Conservation (phyloP, 495 filamentous ascomycete genomes). For the Alectoria sarmentosa region DNA sequence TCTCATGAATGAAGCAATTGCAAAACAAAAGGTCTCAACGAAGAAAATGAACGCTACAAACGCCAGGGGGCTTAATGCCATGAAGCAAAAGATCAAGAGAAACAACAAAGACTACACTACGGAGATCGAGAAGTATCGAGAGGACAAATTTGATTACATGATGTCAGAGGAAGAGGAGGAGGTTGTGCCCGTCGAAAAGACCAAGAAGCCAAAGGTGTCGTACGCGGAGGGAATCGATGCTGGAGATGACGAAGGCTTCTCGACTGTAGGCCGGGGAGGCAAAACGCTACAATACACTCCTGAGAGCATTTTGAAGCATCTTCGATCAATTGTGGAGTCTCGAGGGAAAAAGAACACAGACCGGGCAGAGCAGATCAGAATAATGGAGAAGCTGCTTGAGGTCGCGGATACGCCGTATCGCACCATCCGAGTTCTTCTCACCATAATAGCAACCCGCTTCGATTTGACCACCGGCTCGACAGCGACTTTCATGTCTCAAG, state of each 20-base stretch:
- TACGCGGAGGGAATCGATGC: conserved; percentile 37
- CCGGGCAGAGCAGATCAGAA: conserved; percentile 83
- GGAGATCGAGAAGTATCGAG: conserved; percentile 82
- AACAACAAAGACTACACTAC: conserved; percentile 91
- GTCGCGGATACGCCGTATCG: conserved; percentile 88
- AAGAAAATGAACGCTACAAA: conserved; percentile 99
- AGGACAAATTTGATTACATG: conserved; percentile 81
- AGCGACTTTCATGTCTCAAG: conserved; percentile 80
- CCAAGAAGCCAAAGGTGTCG: conserved; percentile 43
- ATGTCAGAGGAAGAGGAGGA: conserved; percentile 71
- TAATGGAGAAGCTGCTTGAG: conserved; percentile 93
- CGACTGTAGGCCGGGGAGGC: conserved; percentile 78
- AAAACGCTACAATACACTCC: conserved; percentile 83
- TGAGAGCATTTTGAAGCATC: conserved; percentile 96
- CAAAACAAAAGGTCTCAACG: conserved; percentile 89
- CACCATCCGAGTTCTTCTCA: conserved; percentile 85
- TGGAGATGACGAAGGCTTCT: conserved; percentile 73
- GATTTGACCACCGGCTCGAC: conserved; percentile 76
- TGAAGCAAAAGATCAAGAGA: conserved; percentile 96
- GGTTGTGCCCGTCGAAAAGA: conserved; percentile 37
- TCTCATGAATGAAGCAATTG: conserved; percentile 84
- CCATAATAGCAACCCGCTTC: conserved; percentile 88
- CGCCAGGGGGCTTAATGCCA: conserved; percentile 85
- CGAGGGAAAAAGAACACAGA: conserved; percentile 99
- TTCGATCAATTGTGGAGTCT: conserved; percentile 86